Conservation (phyloP, 768 basidiomycete species). For the Bullera alba region DNA sequence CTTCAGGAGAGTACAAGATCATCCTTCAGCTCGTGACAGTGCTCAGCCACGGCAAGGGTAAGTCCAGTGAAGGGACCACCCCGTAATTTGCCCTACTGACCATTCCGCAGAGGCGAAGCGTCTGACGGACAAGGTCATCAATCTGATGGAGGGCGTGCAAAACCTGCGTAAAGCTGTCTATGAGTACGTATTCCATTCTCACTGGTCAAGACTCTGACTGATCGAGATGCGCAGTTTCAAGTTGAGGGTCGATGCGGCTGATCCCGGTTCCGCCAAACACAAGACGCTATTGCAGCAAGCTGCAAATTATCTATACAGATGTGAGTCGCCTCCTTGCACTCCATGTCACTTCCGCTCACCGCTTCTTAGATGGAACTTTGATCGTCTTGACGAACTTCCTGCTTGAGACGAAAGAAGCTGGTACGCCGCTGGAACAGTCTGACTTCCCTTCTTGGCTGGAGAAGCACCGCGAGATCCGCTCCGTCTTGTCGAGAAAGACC, state of each 20-base stretch:
- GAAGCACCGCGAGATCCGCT: constrained; percentile 69
- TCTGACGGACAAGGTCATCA: constrained; percentile 78
- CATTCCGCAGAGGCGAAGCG: constrained; percentile 62
- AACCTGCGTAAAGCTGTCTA: constrained; percentile 92
- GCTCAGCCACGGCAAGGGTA: constrained; percentile 76
- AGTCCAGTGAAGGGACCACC: constrained; percentile 1
- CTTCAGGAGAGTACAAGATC: constrained; percentile 89
- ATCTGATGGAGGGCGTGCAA: constrained; percentile 87
- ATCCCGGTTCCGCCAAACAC: constrained; percentile 70
- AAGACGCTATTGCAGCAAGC: constrained; percentile 65
- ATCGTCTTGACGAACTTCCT: constrained; percentile 95
- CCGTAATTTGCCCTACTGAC: background rate
- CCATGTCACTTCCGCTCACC: background rate
- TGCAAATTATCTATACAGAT: constrained; percentile 73
- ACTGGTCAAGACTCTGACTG: background rate
- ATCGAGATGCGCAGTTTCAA: constrained; percentile 61
- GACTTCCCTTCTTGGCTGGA: constrained; percentile 77
- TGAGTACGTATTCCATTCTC: constrained; percentile 57
- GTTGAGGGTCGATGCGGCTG: constrained; percentile 75
- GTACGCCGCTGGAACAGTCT: constrained; percentile 25
- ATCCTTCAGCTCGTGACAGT: constrained; percentile 91
- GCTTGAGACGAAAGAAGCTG: constrained; percentile 55
- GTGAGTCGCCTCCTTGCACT: constrained; percentile 18
- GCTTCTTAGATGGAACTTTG: constrained; percentile 65
- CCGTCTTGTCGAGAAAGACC: constrained; percentile 37